Evolutionary conservation across 2,329 filamentous ascomycete genomes (phyloP).

Genomic region (Scedosporium aurantiacum): DNA sequence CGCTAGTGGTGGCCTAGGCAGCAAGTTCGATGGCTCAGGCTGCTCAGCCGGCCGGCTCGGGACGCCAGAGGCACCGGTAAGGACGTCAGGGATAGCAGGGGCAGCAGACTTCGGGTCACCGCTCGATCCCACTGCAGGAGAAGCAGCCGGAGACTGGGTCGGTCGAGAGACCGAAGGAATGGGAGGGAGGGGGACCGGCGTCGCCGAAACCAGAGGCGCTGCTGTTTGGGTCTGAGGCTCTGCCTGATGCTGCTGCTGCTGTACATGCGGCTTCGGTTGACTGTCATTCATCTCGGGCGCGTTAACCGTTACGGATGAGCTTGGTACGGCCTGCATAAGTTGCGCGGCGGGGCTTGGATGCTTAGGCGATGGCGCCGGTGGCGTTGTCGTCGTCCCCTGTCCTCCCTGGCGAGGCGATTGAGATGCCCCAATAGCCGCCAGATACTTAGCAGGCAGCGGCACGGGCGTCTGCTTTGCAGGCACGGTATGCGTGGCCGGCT

Average conservation of each 20-base stretch:
- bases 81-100: neutral
- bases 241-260: neutral
- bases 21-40: neutral
- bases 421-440: conserved; percentile 5
- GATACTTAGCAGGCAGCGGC: conserved; percentile 29
- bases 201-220: conserved; percentile 14
- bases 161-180: neutral
- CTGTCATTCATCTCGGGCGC: too few species aligned
- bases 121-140: conserved; percentile 1
- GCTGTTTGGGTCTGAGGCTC: neutral
- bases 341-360: neutral
- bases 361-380: neutral
- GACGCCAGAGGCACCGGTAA: neutral
- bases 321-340: too few species aligned
- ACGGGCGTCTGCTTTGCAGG: conserved; percentile 32
- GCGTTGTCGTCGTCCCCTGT: neutral
- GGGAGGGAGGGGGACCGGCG: conserved; percentile 21
- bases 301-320: too few species aligned
- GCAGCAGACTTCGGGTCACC: neutral
- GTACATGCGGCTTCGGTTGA: neutral
- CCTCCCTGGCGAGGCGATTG: neutral
- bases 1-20: neutral
- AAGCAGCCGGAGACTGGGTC: neutral
- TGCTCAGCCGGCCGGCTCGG: neutral
- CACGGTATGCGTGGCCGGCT: neutral